A percentile compares a stretch with the other conserved stretches of the same genome.
Conservation (phyloP, 805 yeast species). For the Naumovozyma dairenensis region DNA sequence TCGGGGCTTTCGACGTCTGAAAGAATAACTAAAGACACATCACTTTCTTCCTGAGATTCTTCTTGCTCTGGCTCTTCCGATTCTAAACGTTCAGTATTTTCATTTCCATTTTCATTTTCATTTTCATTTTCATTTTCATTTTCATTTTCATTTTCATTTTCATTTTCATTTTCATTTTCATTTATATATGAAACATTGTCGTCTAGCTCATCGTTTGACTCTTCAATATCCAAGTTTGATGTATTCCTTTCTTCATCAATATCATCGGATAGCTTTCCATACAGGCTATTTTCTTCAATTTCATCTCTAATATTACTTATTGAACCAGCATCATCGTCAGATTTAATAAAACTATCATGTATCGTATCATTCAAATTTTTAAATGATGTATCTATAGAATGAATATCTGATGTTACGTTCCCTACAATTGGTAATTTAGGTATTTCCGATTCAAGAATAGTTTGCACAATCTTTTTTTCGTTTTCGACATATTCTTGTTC, state of each 20-base stretch:
- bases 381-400: constrained; percentile 17
- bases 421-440: background rate
- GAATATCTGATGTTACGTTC: constrained; percentile 1
- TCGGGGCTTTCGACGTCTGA: constrained; percentile 6
- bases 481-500: constrained; percentile 1
- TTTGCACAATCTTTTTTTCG: background rate
- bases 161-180: background rate
- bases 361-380: constrained; percentile 13
- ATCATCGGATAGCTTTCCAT: background rate
- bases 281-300: background rate
- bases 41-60: constrained; percentile 1
- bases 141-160: background rate
- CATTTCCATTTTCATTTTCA: background rate
- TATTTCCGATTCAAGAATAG: background rate
- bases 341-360: constrained; percentile 7
- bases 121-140: background rate
- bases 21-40: constrained; percentile 4
- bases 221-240: background rate
- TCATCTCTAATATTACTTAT: background rate
- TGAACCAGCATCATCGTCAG: background rate
- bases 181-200: background rate
- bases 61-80: constrained; percentile 1
- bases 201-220: background rate
- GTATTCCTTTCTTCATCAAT: background rate
- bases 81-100: background rate